Percentiles rank a stretch among this genome's conserved stretches.
Conservation (phyloP, 1,284 basidiomycete species). For the Fomitopsis schrenkii region DNA sequence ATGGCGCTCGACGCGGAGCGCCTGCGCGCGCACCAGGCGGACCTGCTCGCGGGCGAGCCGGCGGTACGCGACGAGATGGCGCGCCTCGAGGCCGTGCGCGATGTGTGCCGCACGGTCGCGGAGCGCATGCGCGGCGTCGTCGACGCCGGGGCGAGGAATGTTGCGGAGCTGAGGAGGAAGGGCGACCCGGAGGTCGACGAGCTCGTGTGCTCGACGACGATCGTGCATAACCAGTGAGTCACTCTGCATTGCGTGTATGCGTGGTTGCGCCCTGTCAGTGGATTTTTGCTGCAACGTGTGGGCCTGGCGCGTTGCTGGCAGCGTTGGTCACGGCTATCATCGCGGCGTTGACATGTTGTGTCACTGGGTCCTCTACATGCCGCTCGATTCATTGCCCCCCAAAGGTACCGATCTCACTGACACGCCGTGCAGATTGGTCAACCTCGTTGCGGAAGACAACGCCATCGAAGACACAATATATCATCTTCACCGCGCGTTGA, state of each 20-base stretch:
- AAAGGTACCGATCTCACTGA: conserved; percentile 1
- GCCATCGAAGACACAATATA: conserved; percentile 98
- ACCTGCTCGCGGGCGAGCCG: conserved; percentile 86
- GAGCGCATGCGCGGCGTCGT: conserved; percentile 64
- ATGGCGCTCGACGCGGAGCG: conserved; percentile 71
- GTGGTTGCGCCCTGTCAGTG: not conserved
- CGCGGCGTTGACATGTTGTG: not conserved
- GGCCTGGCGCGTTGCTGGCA: not conserved
- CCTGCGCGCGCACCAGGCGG: conserved; percentile 74
- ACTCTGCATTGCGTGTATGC: not conserved
- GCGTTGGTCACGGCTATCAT: not conserved
- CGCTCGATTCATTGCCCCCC: not conserved
- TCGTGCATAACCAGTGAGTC: conserved; percentile 93
- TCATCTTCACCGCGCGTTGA: conserved; percentile 92
- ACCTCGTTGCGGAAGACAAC: conserved; percentile 97
- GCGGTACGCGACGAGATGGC: conserved; percentile 96
- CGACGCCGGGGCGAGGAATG: conserved; percentile 57
- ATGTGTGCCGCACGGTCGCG: conserved; percentile 83
- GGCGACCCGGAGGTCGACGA: conserved; percentile 89
- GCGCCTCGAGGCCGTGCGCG: conserved; percentile 90
- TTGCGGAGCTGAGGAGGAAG: conserved; percentile 67
- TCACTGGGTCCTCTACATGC: not conserved
- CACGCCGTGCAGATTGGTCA: conserved; percentile 68
- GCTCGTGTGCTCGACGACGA: conserved; percentile 90
- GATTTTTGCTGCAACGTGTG: conserved; percentile 1